Evolutionary conservation across 2,329 filamentous ascomycete species (phyloP).

Genomic region (Phialophora chinensis): DNA sequence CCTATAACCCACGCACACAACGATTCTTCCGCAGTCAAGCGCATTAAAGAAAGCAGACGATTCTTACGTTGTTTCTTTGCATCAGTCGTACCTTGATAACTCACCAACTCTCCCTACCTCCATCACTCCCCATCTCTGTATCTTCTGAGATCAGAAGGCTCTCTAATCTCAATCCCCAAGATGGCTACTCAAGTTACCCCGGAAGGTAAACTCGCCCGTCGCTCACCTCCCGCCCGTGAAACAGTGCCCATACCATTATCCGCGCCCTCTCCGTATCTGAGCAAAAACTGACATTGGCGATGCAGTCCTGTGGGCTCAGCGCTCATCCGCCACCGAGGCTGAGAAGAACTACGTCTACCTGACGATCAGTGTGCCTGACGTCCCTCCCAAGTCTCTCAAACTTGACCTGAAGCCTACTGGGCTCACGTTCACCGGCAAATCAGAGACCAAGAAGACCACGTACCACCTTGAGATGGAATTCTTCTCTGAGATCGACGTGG

Average conservation of each 20-base stretch:
- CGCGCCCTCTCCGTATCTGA: not conserved
- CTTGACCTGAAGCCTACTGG: constrained; percentile 79
- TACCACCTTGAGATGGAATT: constrained; percentile 88
- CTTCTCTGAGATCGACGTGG: constrained; percentile 86
- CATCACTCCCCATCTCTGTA: constrained; percentile 15
- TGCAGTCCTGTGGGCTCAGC: constrained; percentile 95
- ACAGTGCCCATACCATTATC: not conserved
- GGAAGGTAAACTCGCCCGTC: constrained; percentile 52
- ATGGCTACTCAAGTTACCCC: constrained; percentile 50
- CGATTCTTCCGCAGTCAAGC: constrained; percentile 13
- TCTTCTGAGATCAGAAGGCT: constrained; percentile 19
- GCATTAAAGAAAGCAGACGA: constrained; percentile 14
- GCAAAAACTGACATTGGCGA: constrained; percentile 8
- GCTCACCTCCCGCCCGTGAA: constrained; percentile 34
- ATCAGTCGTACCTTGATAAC: constrained; percentile 39
- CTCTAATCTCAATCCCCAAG: constrained; percentile 27
- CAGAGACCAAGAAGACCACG: constrained; percentile 80
- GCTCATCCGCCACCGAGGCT: constrained; percentile 78
- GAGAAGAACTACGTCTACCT: constrained; percentile 95
- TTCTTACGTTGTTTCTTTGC: constrained; percentile 31
- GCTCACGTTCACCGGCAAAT: constrained; percentile 82
- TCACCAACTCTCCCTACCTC: not conserved
- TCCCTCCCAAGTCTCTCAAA: constrained; percentile 75
- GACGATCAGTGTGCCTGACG: constrained; percentile 86
- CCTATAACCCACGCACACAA: constrained; percentile 26